phyloP scores from a whole-genome alignment of 352 stramenopile species.

The Globisporangium perplexum region DNA sequence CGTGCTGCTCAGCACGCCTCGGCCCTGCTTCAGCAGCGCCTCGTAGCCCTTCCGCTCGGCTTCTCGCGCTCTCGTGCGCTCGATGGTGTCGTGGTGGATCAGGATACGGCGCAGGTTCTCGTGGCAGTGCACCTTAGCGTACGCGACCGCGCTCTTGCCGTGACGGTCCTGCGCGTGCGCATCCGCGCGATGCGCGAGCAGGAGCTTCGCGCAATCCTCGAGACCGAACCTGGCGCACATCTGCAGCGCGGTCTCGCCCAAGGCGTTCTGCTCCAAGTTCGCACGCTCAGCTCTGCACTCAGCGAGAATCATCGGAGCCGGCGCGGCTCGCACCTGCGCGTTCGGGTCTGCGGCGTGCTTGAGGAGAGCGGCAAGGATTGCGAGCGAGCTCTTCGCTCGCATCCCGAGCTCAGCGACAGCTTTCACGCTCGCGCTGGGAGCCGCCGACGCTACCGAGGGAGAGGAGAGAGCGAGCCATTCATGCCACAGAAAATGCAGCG shows the following conservation, averaged over 20 bases:
- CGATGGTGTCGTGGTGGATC: slow-evolving; percentile 36
- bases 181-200: slow-evolving; percentile 40
- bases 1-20: slow-evolving; percentile 33
- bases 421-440: slow-evolving; percentile 20
- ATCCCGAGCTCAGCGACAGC: slow-evolving; percentile 22
- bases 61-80: slow-evolving; percentile 29
- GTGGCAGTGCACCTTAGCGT: slow-evolving; percentile 29
- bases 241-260: slow-evolving; percentile 57
- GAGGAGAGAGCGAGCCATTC: slow-evolving; percentile 25
- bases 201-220: slow-evolving; percentile 42
- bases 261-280: slow-evolving; percentile 35
- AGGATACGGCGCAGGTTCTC: slow-evolving; percentile 32
- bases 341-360: slow-evolving; percentile 34
- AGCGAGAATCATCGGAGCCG: neutral
- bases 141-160: slow-evolving; percentile 32
- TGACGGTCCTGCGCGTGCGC: slow-evolving; percentile 24
- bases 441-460: neutral
- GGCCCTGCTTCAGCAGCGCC: slow-evolving; percentile 28
- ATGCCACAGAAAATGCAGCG: slow-evolving; percentile 58
- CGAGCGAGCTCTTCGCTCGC: slow-evolving; percentile 24
- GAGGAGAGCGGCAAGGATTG: slow-evolving; percentile 38
- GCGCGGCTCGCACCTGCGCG: slow-evolving; percentile 26
- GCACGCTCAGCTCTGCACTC: neutral
- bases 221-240: slow-evolving; percentile 46
- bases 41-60: slow-evolving; percentile 15